Evolutionary conservation across 208 protist genomes (phyloP).

Genomic region (Acanthamoeba lugdunensis): DNA sequence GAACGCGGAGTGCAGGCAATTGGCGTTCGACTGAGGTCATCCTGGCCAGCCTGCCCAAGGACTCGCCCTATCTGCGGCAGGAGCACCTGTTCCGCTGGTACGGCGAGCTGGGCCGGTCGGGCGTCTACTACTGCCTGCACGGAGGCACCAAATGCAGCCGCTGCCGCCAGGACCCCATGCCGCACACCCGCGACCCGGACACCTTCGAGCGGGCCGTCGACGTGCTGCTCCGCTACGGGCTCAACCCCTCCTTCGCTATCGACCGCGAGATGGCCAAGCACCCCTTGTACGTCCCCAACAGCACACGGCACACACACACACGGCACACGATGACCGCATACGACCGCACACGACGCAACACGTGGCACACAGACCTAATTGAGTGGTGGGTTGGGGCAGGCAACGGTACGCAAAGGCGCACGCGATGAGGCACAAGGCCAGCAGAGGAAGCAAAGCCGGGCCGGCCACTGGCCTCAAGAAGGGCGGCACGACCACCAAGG

Average conservation of each 20-base stretch:
- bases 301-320: no score
- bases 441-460: not conserved
- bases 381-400: not conserved
- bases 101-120: not conserved
- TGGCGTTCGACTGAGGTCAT: not conserved
- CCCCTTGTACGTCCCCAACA: not conserved
- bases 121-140: not conserved
- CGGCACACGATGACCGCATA: not conserved
- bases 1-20: not conserved
- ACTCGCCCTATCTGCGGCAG: not conserved
- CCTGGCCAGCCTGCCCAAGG: not conserved
- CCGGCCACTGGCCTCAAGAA: not conserved
- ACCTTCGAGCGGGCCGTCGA: not conserved
- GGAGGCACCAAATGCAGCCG: not conserved
- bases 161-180: not conserved
- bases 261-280: not conserved
- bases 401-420: not conserved
- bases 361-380: not conserved
- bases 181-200: not conserved
- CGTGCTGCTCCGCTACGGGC: conserved; percentile 1
- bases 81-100: not conserved
- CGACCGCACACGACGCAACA: not conserved
- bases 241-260: not conserved
- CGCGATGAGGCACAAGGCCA: not conserved
- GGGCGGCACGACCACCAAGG: not conserved